Evolutionary conservation across 78 protist species (phyloP).

Genomic region (Guillardia theta): DNA sequence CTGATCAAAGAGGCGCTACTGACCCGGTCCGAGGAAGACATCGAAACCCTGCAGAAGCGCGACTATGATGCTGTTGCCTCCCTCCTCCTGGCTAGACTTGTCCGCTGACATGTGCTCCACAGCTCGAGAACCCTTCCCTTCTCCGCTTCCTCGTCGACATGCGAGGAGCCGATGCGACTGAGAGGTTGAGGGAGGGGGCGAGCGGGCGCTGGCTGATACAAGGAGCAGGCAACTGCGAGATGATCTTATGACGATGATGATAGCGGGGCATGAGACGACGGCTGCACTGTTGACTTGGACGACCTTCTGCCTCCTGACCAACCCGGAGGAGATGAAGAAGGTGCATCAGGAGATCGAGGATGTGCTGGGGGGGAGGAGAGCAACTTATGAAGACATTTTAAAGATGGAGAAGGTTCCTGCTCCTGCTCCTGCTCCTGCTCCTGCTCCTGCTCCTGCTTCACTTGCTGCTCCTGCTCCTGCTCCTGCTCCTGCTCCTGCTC

Average conservation of each 20-base stretch:
- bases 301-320: neutral
- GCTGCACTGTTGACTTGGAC: neutral
- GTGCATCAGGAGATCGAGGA: neutral
- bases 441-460: too few species aligned
- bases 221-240: neutral
- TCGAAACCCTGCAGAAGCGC: neutral
- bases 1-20: neutral
- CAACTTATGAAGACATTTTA: neutral
- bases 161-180: neutral
- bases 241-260: neutral
- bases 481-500: too few species aligned
- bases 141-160: constrained; percentile 30
- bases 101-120: too few species aligned
- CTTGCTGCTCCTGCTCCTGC: too few species aligned
- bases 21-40: neutral
- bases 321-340: neutral
- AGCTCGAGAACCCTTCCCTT: constrained; percentile 1
- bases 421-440: too few species aligned
- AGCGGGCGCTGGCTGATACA: neutral
- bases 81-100: too few species aligned
- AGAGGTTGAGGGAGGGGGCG: neutral
- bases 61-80: neutral
- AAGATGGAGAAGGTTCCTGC: neutral
- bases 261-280: neutral
- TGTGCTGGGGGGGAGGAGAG: neutral